phyloP scores from a whole-genome alignment of 1,284 basidiomycete species.

The Pterula multifida region DNA sequence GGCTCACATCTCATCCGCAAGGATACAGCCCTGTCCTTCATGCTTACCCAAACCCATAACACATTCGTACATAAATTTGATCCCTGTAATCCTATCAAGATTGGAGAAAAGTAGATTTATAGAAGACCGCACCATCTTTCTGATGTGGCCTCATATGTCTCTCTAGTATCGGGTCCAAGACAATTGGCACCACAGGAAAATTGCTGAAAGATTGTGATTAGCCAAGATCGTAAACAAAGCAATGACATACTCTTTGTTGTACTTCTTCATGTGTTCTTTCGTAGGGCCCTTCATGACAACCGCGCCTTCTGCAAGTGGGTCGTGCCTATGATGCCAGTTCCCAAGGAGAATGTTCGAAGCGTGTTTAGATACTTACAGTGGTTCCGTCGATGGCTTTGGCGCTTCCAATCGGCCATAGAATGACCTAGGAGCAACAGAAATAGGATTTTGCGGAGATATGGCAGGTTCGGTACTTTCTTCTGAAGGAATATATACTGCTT shows the following conservation, averaged over 20 bases:
- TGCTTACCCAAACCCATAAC: conserved; percentile 90
- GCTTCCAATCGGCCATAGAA: background rate
- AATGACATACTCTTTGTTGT: conserved; percentile 56
- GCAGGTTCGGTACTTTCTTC: conserved; percentile 18
- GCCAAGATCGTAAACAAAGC: background rate
- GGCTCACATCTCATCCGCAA: conserved; percentile 97
- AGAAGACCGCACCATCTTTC: conserved; percentile 54
- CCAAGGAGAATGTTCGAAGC: background rate
- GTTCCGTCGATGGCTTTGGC: background rate
- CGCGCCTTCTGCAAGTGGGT: conserved; percentile 66
- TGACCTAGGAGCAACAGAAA: background rate
- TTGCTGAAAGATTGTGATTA: conserved; percentile 24
- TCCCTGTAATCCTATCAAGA: conserved; percentile 28
- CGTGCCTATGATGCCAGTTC: conserved; percentile 40
- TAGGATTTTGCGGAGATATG: background rate
- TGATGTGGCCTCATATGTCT: conserved; percentile 83
- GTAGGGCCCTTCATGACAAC: conserved; percentile 81
- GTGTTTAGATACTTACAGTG: background rate
- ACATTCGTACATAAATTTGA: conserved; percentile 90
- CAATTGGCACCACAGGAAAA: conserved; percentile 67
- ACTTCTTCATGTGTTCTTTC: conserved; percentile 50
- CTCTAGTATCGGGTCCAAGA: conserved; percentile 84
- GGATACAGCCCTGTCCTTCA: conserved; percentile 85
- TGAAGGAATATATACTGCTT: background rate
- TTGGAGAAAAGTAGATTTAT: background rate